Conservation (phyloP, 2,329 filamentous ascomycete genomes). For the Pseudogymnoascus sp. region DNA sequence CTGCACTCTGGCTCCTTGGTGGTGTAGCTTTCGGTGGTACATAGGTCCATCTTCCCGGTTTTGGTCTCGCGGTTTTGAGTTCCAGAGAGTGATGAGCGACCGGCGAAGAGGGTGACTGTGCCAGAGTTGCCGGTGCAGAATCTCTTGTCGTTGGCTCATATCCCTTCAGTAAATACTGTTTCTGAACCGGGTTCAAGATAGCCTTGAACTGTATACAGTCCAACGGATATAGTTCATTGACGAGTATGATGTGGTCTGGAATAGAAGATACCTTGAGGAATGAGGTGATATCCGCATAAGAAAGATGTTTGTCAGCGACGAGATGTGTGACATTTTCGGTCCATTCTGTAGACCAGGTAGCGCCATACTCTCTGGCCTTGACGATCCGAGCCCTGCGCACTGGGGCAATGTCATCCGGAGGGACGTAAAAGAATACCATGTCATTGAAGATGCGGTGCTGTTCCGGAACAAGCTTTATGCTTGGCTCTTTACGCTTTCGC, state of each 20-base stretch:
- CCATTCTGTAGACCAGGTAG: constrained; percentile 35
- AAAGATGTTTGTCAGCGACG: constrained; percentile 63
- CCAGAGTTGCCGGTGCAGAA: neutral
- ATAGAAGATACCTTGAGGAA: constrained; percentile 37
- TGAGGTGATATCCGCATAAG: constrained; percentile 53
- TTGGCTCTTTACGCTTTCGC: constrained; percentile 35
- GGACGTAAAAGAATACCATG: constrained; percentile 68
- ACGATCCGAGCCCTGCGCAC: constrained; percentile 62
- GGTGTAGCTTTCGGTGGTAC: constrained; percentile 33
- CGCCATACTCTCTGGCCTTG: constrained; percentile 68
- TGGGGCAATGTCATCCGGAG: constrained; percentile 65
- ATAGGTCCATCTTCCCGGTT: constrained; percentile 33
- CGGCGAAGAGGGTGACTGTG: neutral
- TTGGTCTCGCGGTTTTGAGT: constrained; percentile 38
- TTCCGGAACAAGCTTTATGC: constrained; percentile 41
- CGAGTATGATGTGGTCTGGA: constrained; percentile 42
- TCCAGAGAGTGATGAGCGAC: constrained; percentile 32
- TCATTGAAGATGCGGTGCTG: constrained; percentile 50
- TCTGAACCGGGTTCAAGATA: constrained; percentile 50
- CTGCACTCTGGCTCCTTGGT: constrained; percentile 21
- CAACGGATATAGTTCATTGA: constrained; percentile 60
- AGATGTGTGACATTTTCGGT: constrained; percentile 59
- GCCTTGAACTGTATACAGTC: constrained; percentile 55
- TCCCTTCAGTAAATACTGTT: constrained; percentile 46
- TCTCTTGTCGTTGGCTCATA: constrained; percentile 8